phyloP scores from a whole-genome alignment of 768 basidiomycete genomes.

The Leccinum disarticulatum region DNA sequence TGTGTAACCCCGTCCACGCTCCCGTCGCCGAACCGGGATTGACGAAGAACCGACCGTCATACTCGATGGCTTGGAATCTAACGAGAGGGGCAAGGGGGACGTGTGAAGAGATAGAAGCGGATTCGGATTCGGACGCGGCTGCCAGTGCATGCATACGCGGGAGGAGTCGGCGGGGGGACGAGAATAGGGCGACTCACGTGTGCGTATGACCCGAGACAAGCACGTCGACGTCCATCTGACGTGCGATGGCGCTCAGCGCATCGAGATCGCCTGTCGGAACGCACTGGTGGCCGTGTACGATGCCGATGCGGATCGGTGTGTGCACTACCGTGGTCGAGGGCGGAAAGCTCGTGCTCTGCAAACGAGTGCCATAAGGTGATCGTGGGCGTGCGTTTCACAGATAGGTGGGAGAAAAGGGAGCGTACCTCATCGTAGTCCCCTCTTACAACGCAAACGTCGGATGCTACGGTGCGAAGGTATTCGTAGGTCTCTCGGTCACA shows the following conservation, averaged over 20 bases:
- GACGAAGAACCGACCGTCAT: constrained; percentile 89
- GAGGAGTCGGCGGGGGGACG: background rate
- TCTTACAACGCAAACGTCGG: constrained; percentile 87
- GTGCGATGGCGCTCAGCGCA: constrained; percentile 80
- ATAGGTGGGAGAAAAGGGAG: constrained; percentile 1
- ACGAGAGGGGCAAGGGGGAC: background rate
- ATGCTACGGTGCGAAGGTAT: constrained; percentile 90
- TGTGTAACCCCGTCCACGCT: constrained; percentile 73
- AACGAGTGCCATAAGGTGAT: constrained; percentile 2
- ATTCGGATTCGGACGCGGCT: constrained; percentile 1
- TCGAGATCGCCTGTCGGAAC: constrained; percentile 92
- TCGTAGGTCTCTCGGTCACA: constrained; percentile 98
- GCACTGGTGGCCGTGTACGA: constrained; percentile 92
- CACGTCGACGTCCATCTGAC: constrained; percentile 98
- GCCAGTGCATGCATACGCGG: background rate
- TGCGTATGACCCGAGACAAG: constrained; percentile 93
- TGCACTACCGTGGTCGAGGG: constrained; percentile 79
- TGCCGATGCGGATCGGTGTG: constrained; percentile 83
- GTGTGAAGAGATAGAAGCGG: background rate
- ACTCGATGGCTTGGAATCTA: constrained; percentile 93
- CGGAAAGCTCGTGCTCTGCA: constrained; percentile 69
- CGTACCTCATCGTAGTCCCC: constrained; percentile 96
- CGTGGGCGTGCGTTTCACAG: background rate
- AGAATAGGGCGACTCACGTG: constrained; percentile 54
- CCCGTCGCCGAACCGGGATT: constrained; percentile 96